Base-by-base conservation (phyloP, 2,329 filamentous ascomycete genomes). In the Colletotrichum kahawae region DNA sequence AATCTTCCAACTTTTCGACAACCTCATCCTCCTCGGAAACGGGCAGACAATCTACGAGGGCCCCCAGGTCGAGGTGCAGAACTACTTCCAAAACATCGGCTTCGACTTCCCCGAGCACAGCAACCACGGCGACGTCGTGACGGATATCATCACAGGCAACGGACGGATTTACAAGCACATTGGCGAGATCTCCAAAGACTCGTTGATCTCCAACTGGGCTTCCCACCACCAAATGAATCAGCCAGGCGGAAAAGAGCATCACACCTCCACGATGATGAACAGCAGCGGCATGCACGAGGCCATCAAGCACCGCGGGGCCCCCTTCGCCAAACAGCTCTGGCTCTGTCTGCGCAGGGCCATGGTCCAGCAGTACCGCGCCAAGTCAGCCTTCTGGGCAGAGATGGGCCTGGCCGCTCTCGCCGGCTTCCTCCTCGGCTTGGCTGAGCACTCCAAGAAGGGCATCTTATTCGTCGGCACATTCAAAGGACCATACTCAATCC, bases 81-180 rank as follows among this genome's bases (percentile, higher is more conserved):
- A 78, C 4, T 91, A 90, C 79, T 91, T 92, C 71, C 85, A 90
- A 77, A 78, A 82, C 38, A 81, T 89, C 14, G 90, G 90, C 4
- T 92, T 88, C 79, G 78, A 80, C 0, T 90, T 92, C 73, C 87
- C 87, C 1, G 74, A 81, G 18, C 84, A 88, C 71, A 84, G 84
- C 59, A 92, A 92, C 77, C 87, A 86, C 7, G 90, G 88, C 10
- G 91, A 92, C 76, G 84, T 89, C 1, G 85, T 92, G 29, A 90
- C 90, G n/a, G 90, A 92, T 68, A 92, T 92, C 77, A 88, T 92
- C 78, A 90, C 89, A 0, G 90, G 90, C 4, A 89, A 91, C 76
- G 90, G 90, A 1, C 82, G 85, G 16, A 79, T 83, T 14, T 91
- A 91, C 81, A 89, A 90, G 76, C 78, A 75, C 5, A 79, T 78